Conservation (phyloP, 768 basidiomycete genomes). For the Trametes meyenii region DNA sequence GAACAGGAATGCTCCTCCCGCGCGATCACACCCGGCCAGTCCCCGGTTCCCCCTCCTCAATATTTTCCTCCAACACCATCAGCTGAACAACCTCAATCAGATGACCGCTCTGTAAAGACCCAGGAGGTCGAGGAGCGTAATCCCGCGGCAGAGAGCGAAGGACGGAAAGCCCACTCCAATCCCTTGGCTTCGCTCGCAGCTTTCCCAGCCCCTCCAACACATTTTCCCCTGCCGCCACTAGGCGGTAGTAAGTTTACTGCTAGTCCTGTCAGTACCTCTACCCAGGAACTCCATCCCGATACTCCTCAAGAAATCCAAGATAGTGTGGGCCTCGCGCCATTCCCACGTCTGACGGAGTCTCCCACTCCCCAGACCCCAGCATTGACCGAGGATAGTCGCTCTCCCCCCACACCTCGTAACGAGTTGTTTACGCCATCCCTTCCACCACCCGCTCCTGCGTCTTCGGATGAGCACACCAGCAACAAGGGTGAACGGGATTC, state of each 20-base stretch:
- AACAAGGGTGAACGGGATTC: background rate
- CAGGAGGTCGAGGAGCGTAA: constrained; percentile 1
- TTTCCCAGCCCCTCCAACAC: constrained; percentile 73
- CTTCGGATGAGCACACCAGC: background rate
- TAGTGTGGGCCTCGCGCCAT: constrained; percentile 13
- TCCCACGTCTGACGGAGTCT: constrained; percentile 22
- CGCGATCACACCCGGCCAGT: constrained; percentile 24
- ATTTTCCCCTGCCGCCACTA: constrained; percentile 64
- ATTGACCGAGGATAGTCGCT: constrained; percentile 8
- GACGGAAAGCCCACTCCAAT: constrained; percentile 35
- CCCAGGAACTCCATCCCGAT: constrained; percentile 11
- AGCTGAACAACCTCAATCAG: constrained; percentile 3
- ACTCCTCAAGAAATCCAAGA: constrained; percentile 2
- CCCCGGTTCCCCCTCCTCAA: constrained; percentile 24
- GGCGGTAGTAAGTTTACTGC: constrained; percentile 16
- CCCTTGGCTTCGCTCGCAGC: constrained; percentile 68
- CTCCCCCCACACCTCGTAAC: constrained; percentile 8
- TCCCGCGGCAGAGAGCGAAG: constrained; percentile 6
- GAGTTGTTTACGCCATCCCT: background rate
- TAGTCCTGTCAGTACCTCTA: constrained; percentile 7
- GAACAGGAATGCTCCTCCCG: constrained; percentile 23
- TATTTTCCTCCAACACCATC: constrained; percentile 17
- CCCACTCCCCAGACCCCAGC: constrained; percentile 16
- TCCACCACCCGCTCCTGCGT: background rate
- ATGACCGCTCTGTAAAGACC: background rate